These are phyloP conservation scores for Rhododendron henanense DNA, from an alignment of 148 eudicot genomes.

Conservation along the genomic window DNA sequence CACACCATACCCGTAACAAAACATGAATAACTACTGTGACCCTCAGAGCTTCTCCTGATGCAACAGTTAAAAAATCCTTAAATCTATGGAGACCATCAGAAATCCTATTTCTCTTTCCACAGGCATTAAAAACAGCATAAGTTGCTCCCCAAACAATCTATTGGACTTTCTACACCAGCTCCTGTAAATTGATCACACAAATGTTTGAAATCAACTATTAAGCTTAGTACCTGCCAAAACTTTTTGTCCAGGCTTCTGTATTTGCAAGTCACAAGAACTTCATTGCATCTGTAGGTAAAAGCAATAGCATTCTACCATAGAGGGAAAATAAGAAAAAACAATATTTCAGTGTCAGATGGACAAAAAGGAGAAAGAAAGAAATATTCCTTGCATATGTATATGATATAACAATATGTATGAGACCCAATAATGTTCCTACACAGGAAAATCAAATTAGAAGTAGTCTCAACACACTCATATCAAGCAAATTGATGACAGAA, in stretches of 20 bases:
- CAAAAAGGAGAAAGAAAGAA: not conserved
- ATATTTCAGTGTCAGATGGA: not conserved
- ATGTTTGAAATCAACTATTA: not conserved
- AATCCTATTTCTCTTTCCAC: not conserved
- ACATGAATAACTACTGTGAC: not conserved
- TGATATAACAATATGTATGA: not conserved
- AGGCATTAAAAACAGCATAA: not conserved
- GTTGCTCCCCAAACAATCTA: not conserved
- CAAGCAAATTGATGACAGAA: not conserved
- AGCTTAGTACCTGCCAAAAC: slow-evolving; percentile 50
- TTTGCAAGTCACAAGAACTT: slow-evolving; percentile 42
- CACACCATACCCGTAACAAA: not conserved
- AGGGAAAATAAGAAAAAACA: not conserved
- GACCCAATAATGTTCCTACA: not conserved
- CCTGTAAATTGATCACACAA: not conserved
- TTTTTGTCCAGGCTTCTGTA: slow-evolving; percentile 34
- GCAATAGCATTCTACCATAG: slow-evolving; percentile 43
- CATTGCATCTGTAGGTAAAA: slow-evolving; percentile 42
- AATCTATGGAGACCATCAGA: not conserved
- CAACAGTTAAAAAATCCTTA: not conserved
- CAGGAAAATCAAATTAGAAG: not conserved
- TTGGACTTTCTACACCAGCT: not conserved
- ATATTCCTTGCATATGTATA: not conserved
- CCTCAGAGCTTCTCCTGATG: not conserved
- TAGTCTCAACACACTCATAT: not conserved